Evolutionary conservation across 139 green algal genomes (phyloP).

Genomic region (Chlamydomonas schloesseri): DNA sequence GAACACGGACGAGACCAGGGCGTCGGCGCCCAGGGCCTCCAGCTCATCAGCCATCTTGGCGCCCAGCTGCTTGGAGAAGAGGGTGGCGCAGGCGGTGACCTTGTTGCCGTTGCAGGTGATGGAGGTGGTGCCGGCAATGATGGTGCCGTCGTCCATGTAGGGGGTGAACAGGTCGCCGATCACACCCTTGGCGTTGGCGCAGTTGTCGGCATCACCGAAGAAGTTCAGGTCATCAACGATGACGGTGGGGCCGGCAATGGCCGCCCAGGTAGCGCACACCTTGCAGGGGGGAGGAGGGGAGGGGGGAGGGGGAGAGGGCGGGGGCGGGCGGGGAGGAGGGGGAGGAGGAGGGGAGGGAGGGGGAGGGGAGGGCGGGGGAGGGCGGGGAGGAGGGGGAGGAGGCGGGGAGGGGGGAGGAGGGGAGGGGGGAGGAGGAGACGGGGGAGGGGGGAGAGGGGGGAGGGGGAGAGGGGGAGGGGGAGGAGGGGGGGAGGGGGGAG

Average conservation of each 20-base stretch:
- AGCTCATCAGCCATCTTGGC: not conserved
- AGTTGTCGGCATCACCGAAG: not conserved
- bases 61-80: not conserved
- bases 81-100: not conserved
- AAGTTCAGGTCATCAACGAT: not conserved
- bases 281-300: not conserved
- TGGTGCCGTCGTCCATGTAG: not conserved
- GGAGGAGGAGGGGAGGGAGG: no score
- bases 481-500: no score
- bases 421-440: no score
- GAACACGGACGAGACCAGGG: not conserved
- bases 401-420: not conserved
- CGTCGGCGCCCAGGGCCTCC: not conserved
- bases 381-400: no score
- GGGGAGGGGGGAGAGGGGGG: no score
- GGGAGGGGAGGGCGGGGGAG: no score
- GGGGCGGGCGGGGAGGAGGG: not conserved
- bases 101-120: not conserved
- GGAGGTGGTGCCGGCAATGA: not conserved
- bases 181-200: not conserved
- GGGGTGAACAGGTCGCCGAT: not conserved
- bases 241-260: not conserved
- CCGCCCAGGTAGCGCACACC: not conserved
- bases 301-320: not conserved
- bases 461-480: no score